Percentiles rank a stretch among this genome's conserved stretches.
Evolutionary conservation across 805 yeast genomes (phyloP).

Genomic region (Barnettozyma sucrosica): DNA sequence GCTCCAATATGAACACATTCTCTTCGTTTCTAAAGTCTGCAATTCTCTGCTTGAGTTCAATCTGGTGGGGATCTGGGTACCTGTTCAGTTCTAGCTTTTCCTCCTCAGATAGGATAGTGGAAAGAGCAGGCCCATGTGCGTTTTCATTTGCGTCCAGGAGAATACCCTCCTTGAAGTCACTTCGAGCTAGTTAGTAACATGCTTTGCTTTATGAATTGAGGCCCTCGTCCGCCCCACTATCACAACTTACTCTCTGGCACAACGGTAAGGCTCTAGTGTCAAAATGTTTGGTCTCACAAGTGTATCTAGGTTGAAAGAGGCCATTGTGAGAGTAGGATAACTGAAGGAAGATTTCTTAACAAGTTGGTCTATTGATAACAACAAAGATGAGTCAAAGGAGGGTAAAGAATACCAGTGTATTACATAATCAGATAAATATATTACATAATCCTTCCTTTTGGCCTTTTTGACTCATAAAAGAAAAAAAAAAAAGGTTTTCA

Average conservation of each 20-base stretch:
- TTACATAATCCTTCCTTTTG: no score
- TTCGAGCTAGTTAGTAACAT: slow-evolving; percentile 8
- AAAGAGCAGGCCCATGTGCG: slow-evolving; percentile 81
- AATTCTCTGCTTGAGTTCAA: slow-evolving; percentile 64
- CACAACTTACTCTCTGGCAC: slow-evolving; percentile 73
- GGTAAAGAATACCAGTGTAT: neutral
- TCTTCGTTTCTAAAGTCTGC: slow-evolving; percentile 64
- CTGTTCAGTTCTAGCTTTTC: slow-evolving; percentile 60
- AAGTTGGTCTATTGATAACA: no score
- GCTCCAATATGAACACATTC: slow-evolving; percentile 22
- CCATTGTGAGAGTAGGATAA: slow-evolving; percentile 24
- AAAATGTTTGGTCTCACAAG: slow-evolving; percentile 83
- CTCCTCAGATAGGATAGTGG: slow-evolving; percentile 40
- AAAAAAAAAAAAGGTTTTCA: no score
- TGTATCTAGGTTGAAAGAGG: slow-evolving; percentile 43
- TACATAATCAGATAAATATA: no score
- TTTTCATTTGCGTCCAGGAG: slow-evolving; percentile 95
- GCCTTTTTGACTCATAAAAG: no score
- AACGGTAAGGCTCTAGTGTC: slow-evolving; percentile 81
- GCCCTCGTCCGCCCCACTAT: no score
- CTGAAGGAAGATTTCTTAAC: neutral
- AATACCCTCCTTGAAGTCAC: slow-evolving; percentile 81
- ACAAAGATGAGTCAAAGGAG: neutral
- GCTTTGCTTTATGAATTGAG: no score
- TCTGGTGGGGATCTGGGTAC: slow-evolving; percentile 96